phyloP scores from a whole-genome alignment of 2,329 filamentous ascomycete genomes.

The Dothiorella sarmentorum region DNA sequence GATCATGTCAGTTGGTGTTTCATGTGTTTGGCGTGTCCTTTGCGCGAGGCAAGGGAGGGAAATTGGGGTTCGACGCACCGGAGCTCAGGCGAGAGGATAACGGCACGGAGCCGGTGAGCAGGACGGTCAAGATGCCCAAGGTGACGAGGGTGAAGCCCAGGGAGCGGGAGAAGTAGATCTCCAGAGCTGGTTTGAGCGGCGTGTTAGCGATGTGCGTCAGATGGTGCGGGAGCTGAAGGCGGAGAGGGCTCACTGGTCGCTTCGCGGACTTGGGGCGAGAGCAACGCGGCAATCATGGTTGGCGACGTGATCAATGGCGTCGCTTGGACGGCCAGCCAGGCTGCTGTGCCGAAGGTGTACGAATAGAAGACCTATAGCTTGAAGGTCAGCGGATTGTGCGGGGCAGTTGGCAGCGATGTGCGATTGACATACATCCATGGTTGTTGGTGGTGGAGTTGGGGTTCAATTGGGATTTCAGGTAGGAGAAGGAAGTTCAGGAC shows the following conservation, averaged over 20 bases:
- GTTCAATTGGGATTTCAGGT: neutral
- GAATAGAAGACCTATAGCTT: conserved; percentile 41
- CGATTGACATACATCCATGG: conserved; percentile 12
- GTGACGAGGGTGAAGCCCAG: conserved; percentile 66
- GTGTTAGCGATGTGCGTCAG: neutral
- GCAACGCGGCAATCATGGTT: conserved; percentile 58
- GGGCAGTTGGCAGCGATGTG: neutral
- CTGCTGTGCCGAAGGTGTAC: conserved; percentile 44
- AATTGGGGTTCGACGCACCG: neutral
- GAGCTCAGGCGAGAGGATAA: conserved; percentile 50
- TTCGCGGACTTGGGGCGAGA: conserved; percentile 56
- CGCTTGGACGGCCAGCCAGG: conserved; percentile 43
- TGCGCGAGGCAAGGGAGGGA: neutral
- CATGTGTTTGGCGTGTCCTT: neutral
- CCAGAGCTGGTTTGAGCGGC: conserved; percentile 50
- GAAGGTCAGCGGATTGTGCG: neutral
- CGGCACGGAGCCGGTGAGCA: conserved; percentile 69
- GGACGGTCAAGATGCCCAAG: conserved; percentile 60
- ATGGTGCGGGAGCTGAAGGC: neutral
- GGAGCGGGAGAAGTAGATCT: conserved; percentile 70
- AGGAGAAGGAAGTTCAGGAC: neutral
- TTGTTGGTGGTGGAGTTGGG: neutral
- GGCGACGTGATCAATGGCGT: conserved; percentile 58
- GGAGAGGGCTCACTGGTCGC: conserved; percentile 47
- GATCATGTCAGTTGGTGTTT: neutral